phyloP scores from a whole-genome alignment of 345 rosid genomes.

The Dimocarpus longan region DNA sequence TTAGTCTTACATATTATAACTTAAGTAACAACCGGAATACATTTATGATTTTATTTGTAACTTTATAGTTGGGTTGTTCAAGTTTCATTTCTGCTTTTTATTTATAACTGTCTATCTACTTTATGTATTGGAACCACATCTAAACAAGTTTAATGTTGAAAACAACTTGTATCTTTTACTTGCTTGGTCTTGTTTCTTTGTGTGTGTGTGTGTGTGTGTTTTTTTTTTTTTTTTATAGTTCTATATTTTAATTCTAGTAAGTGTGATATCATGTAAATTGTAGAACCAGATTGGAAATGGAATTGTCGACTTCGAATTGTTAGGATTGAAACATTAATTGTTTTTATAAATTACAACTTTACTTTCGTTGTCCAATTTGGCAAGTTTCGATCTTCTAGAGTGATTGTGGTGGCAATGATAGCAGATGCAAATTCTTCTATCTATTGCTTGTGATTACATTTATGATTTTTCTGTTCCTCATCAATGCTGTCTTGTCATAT shows the following conservation, averaged over 20 bases:
- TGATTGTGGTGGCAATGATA: constrained; percentile 37
- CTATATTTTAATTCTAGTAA: neutral
- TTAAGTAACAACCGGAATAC: too few species aligned
- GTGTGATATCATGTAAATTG: constrained; percentile 15
- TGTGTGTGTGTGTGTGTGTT: too few species aligned
- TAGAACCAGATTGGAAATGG: constrained; percentile 23
- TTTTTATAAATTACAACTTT: constrained; percentile 22
- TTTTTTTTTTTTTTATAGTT: too few species aligned
- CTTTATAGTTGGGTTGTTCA: constrained; percentile 15
- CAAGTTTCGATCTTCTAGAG: constrained; percentile 27
- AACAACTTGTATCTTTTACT: neutral
- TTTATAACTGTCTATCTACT: neutral
- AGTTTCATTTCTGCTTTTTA: constrained; percentile 3
- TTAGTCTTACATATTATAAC: too few species aligned
- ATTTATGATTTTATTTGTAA: too few species aligned
- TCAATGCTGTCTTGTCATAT: constrained; percentile 61
- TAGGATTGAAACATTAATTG: constrained; percentile 16
- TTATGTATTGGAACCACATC: too few species aligned
- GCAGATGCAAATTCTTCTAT: constrained; percentile 22
- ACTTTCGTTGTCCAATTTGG: constrained; percentile 9
- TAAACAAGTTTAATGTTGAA: neutral
- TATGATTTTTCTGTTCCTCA: constrained; percentile 59
- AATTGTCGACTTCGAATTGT: constrained; percentile 26
- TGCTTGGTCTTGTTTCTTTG: neutral
- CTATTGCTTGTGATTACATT: constrained; percentile 73